Percentiles rank a stretch among this genome's conserved stretches.
phyloP scores from a whole-genome alignment of 805 yeast genomes.

The Starmerella ratchasimensis region DNA sequence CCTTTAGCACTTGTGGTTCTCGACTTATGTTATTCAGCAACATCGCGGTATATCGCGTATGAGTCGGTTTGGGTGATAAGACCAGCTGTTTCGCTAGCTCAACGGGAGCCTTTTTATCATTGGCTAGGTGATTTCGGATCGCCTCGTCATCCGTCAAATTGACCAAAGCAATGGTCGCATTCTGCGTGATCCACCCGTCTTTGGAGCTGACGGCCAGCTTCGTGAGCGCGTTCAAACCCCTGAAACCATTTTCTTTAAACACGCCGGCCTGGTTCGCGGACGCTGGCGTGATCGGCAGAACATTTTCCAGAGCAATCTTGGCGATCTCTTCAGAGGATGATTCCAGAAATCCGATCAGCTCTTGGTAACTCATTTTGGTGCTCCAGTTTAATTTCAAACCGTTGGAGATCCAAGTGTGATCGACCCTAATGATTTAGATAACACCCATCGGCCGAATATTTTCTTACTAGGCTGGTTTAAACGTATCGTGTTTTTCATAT shows the following conservation, averaged over 20 bases:
- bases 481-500: too few relatives aligned
- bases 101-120: constrained; percentile 42
- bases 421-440: too few relatives aligned
- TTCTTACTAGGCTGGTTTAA: too few relatives aligned
- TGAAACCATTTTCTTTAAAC: constrained; percentile 55
- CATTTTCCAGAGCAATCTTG: constrained; percentile 70
- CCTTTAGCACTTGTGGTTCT: constrained; percentile 43
- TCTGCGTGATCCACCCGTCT: constrained; percentile 33
- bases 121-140: constrained; percentile 51
- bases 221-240: constrained; percentile 62
- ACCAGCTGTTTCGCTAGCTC: constrained; percentile 48
- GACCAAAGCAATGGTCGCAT: constrained; percentile 63
- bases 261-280: constrained; percentile 56
- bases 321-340: constrained; percentile 66
- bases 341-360: constrained; percentile 67
- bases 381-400: not conserved
- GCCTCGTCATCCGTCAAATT: constrained; percentile 62
- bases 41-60: constrained; percentile 38
- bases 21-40: constrained; percentile 77
- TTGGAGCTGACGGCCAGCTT: constrained; percentile 5
- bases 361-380: constrained; percentile 10
- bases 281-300: constrained; percentile 45
- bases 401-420: too few relatives aligned
- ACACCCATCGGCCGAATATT: too few relatives aligned
- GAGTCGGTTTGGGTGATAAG: constrained; percentile 26